Conservation (phyloP, 106 monocot genomes). For the Acorus gramineus region DNA sequence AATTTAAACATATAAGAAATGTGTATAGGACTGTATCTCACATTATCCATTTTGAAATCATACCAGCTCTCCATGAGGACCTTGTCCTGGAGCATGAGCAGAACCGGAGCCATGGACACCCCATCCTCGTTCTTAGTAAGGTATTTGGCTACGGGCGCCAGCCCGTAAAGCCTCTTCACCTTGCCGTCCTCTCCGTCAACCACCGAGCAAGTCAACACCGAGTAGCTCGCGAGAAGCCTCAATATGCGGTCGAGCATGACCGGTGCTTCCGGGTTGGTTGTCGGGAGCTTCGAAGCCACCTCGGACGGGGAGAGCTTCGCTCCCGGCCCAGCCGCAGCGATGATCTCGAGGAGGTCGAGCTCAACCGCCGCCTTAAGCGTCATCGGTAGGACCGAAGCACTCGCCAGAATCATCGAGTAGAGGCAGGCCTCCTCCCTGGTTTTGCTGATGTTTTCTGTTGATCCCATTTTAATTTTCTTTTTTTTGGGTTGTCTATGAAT, state of each 20-base stretch:
- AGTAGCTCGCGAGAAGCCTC: conserved; percentile 17
- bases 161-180: conserved; percentile 8
- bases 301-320: conserved; percentile 5
- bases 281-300: neutral
- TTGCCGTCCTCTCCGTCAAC: neutral
- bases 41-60: too few species aligned
- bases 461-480: too few species aligned
- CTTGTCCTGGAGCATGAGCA: conserved; percentile 8
- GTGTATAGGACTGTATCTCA: too few species aligned
- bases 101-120: neutral
- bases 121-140: neutral
- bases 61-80: conserved; percentile 31
- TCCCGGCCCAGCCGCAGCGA: neutral
- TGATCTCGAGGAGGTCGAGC: conserved; percentile 10
- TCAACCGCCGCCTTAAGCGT: conserved; percentile 10
- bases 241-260: conserved; percentile 12
- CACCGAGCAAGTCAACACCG: conserved; percentile 7
- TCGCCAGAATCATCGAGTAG: too few species aligned
- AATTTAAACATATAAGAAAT: too few species aligned
- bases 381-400: neutral
- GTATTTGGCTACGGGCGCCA: neutral
- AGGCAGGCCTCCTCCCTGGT: too few species aligned
- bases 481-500: too few species aligned
- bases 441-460: too few species aligned
- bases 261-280: neutral